phyloP scores from a whole-genome alignment of 2,329 filamentous ascomycete species.

The Aspergillus texensis region DNA sequence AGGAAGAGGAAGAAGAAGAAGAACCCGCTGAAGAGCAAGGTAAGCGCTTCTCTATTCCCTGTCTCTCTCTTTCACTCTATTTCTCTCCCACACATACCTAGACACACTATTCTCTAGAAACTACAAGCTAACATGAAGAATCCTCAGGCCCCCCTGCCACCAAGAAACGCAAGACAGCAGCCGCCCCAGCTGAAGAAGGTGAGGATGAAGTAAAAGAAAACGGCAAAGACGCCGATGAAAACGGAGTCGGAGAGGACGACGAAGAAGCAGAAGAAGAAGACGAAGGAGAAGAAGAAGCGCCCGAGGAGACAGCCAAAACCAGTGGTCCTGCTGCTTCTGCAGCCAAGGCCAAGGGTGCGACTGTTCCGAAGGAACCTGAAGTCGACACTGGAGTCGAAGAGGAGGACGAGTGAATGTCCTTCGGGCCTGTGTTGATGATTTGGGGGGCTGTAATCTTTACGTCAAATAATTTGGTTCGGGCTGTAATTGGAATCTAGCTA shows the following conservation, averaged over 20 bases:
- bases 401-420: conserved; percentile 22
- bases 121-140: neutral
- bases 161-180: conserved; percentile 35
- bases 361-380: conserved; percentile 37
- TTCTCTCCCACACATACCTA: neutral
- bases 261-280: conserved; percentile 19
- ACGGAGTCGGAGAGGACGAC: conserved; percentile 21
- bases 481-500: neutral
- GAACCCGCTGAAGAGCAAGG: conserved; percentile 28
- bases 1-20: conserved; percentile 32
- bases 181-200: conserved; percentile 22
- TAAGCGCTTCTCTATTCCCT: conserved; percentile 8
- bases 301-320: conserved; percentile 33
- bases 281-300: conserved; percentile 28
- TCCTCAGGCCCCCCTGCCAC: conserved; percentile 27
- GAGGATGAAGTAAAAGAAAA: conserved; percentile 20
- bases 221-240: conserved; percentile 22
- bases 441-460: neutral
- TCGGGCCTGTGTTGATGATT: neutral
- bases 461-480: neutral
- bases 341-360: conserved; percentile 35
- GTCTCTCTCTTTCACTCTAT: neutral
- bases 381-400: conserved; percentile 36
- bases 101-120: neutral
- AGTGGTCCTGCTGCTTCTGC: conserved; percentile 38